phyloP scores from a whole-genome alignment of 257 asterid species.

The Nicotiana paniculata region DNA sequence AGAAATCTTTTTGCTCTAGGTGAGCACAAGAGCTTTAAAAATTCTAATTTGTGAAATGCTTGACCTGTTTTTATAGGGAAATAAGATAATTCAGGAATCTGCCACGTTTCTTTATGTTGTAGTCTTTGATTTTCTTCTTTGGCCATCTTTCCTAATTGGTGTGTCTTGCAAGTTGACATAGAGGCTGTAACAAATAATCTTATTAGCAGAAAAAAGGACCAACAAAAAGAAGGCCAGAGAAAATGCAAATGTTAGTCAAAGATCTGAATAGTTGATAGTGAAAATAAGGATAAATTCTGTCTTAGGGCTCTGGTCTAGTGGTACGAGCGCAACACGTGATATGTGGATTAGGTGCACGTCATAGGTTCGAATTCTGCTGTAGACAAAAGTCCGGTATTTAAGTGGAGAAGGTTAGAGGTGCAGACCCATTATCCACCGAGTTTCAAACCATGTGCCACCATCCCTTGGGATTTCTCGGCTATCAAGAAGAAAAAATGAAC shows the following conservation, averaged over 20 bases:
- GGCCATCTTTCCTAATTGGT: too few relatives aligned
- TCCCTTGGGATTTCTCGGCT: background rate
- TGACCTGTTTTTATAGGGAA: background rate
- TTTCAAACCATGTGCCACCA: background rate
- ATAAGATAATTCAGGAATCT: background rate
- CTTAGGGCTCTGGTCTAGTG: background rate
- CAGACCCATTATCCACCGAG: background rate
- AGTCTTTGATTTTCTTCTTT: background rate
- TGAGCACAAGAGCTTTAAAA: background rate
- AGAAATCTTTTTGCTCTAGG: background rate
- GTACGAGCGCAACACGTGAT: background rate
- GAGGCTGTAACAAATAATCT: background rate
- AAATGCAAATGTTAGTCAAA: background rate
- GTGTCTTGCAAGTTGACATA: background rate
- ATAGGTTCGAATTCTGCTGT: background rate
- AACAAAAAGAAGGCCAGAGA: background rate
- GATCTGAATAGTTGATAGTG: background rate
- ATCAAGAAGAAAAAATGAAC: background rate
- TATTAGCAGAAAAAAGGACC: background rate
- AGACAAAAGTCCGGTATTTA: background rate
- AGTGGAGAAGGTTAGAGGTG: background rate
- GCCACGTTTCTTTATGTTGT: background rate
- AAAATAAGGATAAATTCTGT: background rate
- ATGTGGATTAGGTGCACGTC: background rate
- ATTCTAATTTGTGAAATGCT: background rate